Conservation (phyloP, 495 filamentous ascomycete genomes). For the Hapsidospora chrysogenum region DNA sequence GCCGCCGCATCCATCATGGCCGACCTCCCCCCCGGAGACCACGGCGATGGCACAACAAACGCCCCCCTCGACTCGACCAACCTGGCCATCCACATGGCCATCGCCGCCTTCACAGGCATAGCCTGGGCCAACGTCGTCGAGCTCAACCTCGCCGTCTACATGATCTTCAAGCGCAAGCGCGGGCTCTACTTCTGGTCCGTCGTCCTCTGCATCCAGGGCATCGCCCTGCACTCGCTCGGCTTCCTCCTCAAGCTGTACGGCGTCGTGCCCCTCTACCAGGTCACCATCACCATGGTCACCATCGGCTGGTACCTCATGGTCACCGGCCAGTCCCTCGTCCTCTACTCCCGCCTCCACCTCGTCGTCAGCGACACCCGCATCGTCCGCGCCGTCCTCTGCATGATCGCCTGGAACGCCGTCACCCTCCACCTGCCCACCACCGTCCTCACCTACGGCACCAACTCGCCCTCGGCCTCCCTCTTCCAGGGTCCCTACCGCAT, state of each 20-base stretch:
- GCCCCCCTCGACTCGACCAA: too few relatives aligned
- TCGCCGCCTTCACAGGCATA: conserved; percentile 12
- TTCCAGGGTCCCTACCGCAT: conserved; percentile 30
- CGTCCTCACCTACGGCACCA: conserved; percentile 38
- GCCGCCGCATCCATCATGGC: too few relatives aligned
- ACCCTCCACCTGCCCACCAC: conserved; percentile 39
- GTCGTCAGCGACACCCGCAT: conserved; percentile 28
- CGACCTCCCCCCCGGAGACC: too few relatives aligned
- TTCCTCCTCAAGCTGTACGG: conserved; percentile 37
- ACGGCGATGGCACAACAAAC: too few relatives aligned
- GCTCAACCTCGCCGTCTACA: conserved; percentile 16
- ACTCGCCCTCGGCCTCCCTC: conserved; percentile 17
- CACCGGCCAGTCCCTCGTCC: conserved; percentile 46
- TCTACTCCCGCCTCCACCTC: conserved; percentile 53
- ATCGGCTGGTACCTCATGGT: conserved; percentile 50
- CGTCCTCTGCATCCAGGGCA: conserved; percentile 22
- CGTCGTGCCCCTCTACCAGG: conserved; percentile 19
- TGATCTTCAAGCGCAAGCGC: conserved; percentile 14
- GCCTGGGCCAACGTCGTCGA: conserved; percentile 19
- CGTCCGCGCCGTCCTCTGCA: conserved; percentile 33
- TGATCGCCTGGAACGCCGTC: conserved; percentile 41
- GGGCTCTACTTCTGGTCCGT: conserved; percentile 20
- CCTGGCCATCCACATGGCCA: neutral
- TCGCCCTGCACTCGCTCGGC: conserved; percentile 12
- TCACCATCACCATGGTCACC: conserved; percentile 27